Conservation (phyloP, 2,329 filamentous ascomycete genomes). For the Sclerotinia sclerotiorum region DNA sequence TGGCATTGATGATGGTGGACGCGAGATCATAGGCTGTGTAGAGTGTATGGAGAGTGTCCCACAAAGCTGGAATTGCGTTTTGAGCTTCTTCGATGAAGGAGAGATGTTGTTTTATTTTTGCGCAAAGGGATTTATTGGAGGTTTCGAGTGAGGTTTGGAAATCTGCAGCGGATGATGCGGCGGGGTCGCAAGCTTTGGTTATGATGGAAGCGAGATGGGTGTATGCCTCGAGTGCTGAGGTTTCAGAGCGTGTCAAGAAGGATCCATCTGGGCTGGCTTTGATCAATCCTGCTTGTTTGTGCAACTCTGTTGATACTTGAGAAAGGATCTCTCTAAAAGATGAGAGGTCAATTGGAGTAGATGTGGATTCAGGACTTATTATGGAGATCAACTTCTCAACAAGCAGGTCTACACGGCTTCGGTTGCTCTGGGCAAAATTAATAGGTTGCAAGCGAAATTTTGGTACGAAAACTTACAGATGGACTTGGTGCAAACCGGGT, state of each 20-base stretch:
- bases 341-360: not conserved
- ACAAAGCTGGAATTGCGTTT: slow-evolving; percentile 13
- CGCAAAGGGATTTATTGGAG: slow-evolving; percentile 27
- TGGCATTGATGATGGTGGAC: slow-evolving; percentile 28
- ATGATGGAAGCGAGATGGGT: slow-evolving; percentile 32
- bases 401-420: slow-evolving; percentile 30
- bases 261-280: not conserved
- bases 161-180: slow-evolving; percentile 19
- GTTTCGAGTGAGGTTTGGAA: slow-evolving; percentile 27
- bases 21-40: slow-evolving; percentile 38
- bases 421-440: slow-evolving; percentile 31
- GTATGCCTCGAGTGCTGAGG: slow-evolving; percentile 28
- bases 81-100: slow-evolving; percentile 11
- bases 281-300: slow-evolving; percentile 5
- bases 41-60: slow-evolving; percentile 33
- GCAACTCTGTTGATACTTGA: slow-evolving; percentile 2
- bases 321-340: not conserved
- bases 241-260: slow-evolving; percentile 31
- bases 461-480: slow-evolving; percentile 30
- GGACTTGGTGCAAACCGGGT: slow-evolving; percentile 33
- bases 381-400: slow-evolving; percentile 32
- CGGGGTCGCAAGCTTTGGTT: slow-evolving; percentile 25
- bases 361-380: slow-evolving; percentile 21
- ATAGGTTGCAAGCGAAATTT: not conserved
- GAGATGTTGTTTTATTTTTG: slow-evolving; percentile 26